A percentile compares a stretch with the other conserved stretches of the same genome.
phyloP scores from a whole-genome alignment of 225 moss, liverwort and hornwort genomes.

The Takakia lepidozioides region DNA sequence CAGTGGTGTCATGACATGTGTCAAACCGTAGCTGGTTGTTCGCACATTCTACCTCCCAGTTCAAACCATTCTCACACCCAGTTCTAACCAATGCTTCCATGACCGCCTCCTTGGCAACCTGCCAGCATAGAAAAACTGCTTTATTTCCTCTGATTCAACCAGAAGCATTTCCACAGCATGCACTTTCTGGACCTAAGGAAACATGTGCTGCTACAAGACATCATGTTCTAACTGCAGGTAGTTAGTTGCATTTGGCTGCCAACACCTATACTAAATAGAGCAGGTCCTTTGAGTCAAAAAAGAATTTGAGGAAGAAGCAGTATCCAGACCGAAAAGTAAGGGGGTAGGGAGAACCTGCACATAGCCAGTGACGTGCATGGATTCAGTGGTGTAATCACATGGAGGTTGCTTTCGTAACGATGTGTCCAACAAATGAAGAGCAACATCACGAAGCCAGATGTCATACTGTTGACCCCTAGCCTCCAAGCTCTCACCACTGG shows the following conservation, averaged over 20 bases:
- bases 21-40: constrained; percentile 94
- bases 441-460: constrained; percentile 83
- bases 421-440: constrained; percentile 83
- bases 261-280: background rate
- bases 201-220: no score
- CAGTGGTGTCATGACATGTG: constrained; percentile 90
- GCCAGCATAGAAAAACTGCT: constrained; percentile 9
- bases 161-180: background rate
- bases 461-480: constrained; percentile 59
- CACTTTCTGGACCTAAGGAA: no score
- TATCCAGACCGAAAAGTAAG: no score
- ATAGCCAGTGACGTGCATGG: constrained; percentile 77
- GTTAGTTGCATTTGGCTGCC: no score
- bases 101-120: constrained; percentile 89
- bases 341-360: no score
- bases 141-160: background rate
- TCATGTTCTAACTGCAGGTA: no score
- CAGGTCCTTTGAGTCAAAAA: background rate
- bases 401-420: constrained; percentile 57
- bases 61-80: constrained; percentile 49
- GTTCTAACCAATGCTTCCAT: constrained; percentile 73
- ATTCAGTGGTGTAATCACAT: constrained; percentile 78
- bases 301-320: no score
- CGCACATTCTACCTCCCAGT: constrained; percentile 94
- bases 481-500: constrained; percentile 53